Base-by-base conservation (phyloP, 164 flowering plant genomes). In the Sextonia rubra region DNA sequence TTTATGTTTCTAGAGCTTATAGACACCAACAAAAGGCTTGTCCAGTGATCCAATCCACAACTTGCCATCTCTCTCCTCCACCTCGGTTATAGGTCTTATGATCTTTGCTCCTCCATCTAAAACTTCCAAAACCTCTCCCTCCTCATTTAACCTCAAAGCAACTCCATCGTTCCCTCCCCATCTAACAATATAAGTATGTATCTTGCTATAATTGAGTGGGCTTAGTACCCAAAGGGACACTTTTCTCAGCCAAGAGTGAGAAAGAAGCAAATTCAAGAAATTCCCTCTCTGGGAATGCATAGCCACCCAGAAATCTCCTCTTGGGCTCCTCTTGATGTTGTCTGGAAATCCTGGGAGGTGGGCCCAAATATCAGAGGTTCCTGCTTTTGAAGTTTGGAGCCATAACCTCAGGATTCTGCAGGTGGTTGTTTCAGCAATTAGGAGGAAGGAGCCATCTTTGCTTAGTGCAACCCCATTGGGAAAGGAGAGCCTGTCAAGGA, bases 391-490 rank as follows among this genome's bases (percentile, higher is more conserved):
- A 60, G 75, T 73, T 24, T 61, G 69, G n/a, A 77, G 76, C 79
- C 79, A 69, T n/a, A 24, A 29, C 60, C 52, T 71, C 25, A 71
- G 22, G 47, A 71, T 26, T 71, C 74, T 48, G 44, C 68, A 71
- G 26, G 15, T 15, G 4, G 60, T 9, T 2, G 74, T 63, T 60
- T 71, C 74, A 17, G 68, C 79, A 1, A 83, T 61, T 0, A 86
- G 84, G 11, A 86, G 27, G 69, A 76, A 86, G n/a, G 60, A 63
- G 4, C 76, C 71, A 68, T 80, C 68, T 62, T 74, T 69, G 74
- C 86, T 80, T 25, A 86, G 47, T 22, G 86, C 81, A n/a, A 84
- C 82, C 27, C 87, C 89, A 68, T 84, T 83, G 17, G 87, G 78
- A 26, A 81, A 83, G 14, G 67, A 26, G 11, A 84, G 69, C 12